Conservation (phyloP, 2,329 filamentous ascomycete species). For the Aspergillus melleus region DNA sequence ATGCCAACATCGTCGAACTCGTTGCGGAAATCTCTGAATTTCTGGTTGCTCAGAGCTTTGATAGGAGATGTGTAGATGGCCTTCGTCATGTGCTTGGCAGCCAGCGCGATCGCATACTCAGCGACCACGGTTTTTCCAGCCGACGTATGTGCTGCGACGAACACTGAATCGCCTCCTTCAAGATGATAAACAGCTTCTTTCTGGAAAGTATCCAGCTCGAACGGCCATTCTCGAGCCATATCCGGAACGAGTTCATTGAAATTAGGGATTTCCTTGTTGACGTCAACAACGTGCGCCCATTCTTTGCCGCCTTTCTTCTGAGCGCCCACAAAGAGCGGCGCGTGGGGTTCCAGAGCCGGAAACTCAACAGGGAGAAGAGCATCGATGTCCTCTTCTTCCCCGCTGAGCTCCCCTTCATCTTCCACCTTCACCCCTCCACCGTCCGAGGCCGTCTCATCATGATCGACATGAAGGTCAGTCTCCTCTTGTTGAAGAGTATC, state of each 20-base stretch:
- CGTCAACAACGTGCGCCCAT: slow-evolving; percentile 98
- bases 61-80: slow-evolving; percentile 99
- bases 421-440: slow-evolving; percentile 29
- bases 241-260: slow-evolving; percentile 91
- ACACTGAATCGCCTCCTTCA: slow-evolving; percentile 94
- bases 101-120: slow-evolving; percentile 94
- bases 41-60: slow-evolving; percentile 97
- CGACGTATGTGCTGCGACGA: slow-evolving; percentile 95
- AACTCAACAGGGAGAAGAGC: slow-evolving; percentile 88
- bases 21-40: slow-evolving; percentile 90
- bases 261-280: slow-evolving; percentile 90
- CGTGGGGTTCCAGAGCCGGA: slow-evolving; percentile 81
- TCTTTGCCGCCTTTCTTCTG: slow-evolving; percentile 75
- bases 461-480: slow-evolving; percentile 47
- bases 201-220: slow-evolving; percentile 96
- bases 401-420: slow-evolving; percentile 28
- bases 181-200: slow-evolving; percentile 98
- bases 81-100: slow-evolving; percentile 98
- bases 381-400: slow-evolving; percentile 67
- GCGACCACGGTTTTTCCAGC: slow-evolving; percentile 98
- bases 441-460: slow-evolving; percentile 48
- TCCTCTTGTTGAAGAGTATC: slow-evolving; percentile 56
- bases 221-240: slow-evolving; percentile 95
- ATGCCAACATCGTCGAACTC: slow-evolving; percentile 96
- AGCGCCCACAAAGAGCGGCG: slow-evolving; percentile 69